phyloP scores from a whole-genome alignment of 2,329 filamentous ascomycete genomes.

The Hymenoscyphus repandus region DNA sequence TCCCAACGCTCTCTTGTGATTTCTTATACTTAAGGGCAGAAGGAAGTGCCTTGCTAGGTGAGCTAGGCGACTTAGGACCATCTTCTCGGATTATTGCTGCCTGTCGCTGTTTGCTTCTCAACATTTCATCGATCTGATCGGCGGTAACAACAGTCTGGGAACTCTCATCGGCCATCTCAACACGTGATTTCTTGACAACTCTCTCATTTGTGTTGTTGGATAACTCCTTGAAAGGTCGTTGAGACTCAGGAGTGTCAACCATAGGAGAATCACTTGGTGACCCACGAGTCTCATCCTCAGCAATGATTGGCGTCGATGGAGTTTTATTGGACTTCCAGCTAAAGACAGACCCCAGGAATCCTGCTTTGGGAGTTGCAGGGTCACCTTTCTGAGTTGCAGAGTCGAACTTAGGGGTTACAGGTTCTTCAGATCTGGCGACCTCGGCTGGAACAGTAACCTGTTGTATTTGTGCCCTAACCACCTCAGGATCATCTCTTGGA shows the following conservation, averaged over 20 bases:
- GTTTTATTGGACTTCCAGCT: slow-evolving; percentile 40
- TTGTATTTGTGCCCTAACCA: slow-evolving; percentile 27
- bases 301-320: slow-evolving; percentile 44
- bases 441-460: background rate
- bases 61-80: slow-evolving; percentile 17
- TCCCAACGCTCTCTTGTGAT: slow-evolving; percentile 47
- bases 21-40: slow-evolving; percentile 39
- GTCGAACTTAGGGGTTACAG: background rate
- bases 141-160: slow-evolving; percentile 83
- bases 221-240: slow-evolving; percentile 55
- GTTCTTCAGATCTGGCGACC: background rate
- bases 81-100: slow-evolving; percentile 23
- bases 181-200: slow-evolving; percentile 35
- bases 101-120: slow-evolving; percentile 47
- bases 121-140: slow-evolving; percentile 71
- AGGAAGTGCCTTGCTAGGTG: slow-evolving; percentile 29
- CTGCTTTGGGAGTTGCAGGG: slow-evolving; percentile 37
- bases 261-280: slow-evolving; percentile 46
- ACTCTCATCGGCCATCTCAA: slow-evolving; percentile 59
- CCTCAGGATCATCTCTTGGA: slow-evolving; percentile 38
- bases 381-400: slow-evolving; percentile 3
- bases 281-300: slow-evolving; percentile 60
- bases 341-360: slow-evolving; percentile 39
- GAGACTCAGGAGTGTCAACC: slow-evolving; percentile 46
- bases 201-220: slow-evolving; percentile 50